Conservation (phyloP, 257 asterid genomes). For the Linaria vulgaris region DNA sequence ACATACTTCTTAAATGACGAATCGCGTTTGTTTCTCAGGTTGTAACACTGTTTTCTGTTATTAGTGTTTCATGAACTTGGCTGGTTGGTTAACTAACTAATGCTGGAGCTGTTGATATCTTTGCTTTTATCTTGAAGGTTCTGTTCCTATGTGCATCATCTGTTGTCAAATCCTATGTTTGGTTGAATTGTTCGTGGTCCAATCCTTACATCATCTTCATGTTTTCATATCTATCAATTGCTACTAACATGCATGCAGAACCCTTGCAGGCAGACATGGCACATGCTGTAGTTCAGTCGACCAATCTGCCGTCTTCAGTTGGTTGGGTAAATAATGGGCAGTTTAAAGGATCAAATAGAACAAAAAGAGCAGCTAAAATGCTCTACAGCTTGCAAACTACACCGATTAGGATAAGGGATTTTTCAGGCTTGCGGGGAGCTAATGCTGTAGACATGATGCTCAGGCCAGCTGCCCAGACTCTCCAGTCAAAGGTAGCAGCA, state of each 20-base stretch:
- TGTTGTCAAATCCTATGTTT: no score
- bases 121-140: no score
- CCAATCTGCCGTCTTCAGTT: conserved; percentile 58
- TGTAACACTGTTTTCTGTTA: no score
- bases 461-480: conserved; percentile 43
- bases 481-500: conserved; percentile 70
- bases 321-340: conserved; percentile 48
- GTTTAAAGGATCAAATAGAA: conserved; percentile 47
- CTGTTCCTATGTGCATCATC: no score
- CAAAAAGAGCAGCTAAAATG: conserved; percentile 50
- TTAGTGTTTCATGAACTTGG: no score
- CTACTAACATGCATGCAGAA: conserved; percentile 33
- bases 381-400: conserved; percentile 41
- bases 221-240: no score
- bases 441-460: conserved; percentile 65
- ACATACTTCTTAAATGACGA: no score
- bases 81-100: no score
- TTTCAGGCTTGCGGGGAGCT: conserved; percentile 66
- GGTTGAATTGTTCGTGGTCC: no score
- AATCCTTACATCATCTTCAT: no score
- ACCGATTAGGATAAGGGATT: conserved; percentile 44
- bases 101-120: no score
- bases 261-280: conserved; percentile 52
- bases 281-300: conserved; percentile 63
- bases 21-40: no score